Conservation (phyloP, 2,329 filamentous ascomycete species). For the Claviceps sp. region DNA sequence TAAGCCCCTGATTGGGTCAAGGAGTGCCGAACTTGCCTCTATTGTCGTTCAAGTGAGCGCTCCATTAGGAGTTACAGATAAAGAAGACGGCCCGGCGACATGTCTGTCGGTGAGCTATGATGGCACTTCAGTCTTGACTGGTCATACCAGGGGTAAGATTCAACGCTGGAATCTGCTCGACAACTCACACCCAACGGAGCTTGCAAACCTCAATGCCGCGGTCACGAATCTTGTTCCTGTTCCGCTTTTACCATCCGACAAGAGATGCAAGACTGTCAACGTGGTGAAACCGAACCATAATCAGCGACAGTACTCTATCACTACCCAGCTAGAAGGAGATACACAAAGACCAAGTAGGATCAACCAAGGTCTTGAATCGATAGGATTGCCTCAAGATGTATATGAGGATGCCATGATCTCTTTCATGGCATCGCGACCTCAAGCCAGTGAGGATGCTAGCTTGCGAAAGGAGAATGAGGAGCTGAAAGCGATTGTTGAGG, state of each 20-base stretch:
- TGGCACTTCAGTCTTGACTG: slow-evolving; percentile 65
- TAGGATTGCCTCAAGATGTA: slow-evolving; percentile 35
- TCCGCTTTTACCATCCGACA: slow-evolving; percentile 36
- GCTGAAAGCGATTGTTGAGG: slow-evolving; percentile 31
- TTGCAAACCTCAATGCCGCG: slow-evolving; percentile 63
- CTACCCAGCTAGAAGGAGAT: slow-evolving; percentile 44
- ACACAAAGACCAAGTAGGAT: slow-evolving; percentile 29
- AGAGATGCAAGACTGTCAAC: slow-evolving; percentile 36
- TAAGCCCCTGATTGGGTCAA: slow-evolving; percentile 40
- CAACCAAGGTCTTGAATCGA: slow-evolving; percentile 28
- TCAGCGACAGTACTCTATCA: slow-evolving; percentile 51
- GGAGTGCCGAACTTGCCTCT: slow-evolving; percentile 37
- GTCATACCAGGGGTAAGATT: slow-evolving; percentile 68
- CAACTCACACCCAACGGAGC: slow-evolving; percentile 50
- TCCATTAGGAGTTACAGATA: slow-evolving; percentile 43
- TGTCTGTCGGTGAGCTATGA: slow-evolving; percentile 71
- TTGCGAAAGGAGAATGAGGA: slow-evolving; percentile 28
- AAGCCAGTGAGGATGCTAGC: slow-evolving; percentile 9
- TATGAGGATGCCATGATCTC: slow-evolving; percentile 21
- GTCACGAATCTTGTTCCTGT: slow-evolving; percentile 73
- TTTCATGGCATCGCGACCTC: neutral
- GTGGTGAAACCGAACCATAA: slow-evolving; percentile 72
- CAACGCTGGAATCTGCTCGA: slow-evolving; percentile 68
- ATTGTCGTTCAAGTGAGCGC: slow-evolving; percentile 42
- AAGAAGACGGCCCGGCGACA: slow-evolving; percentile 49